Base-by-base conservation (phyloP, 257 asterid genomes). In the Nicotiana obtusifolia region DNA sequence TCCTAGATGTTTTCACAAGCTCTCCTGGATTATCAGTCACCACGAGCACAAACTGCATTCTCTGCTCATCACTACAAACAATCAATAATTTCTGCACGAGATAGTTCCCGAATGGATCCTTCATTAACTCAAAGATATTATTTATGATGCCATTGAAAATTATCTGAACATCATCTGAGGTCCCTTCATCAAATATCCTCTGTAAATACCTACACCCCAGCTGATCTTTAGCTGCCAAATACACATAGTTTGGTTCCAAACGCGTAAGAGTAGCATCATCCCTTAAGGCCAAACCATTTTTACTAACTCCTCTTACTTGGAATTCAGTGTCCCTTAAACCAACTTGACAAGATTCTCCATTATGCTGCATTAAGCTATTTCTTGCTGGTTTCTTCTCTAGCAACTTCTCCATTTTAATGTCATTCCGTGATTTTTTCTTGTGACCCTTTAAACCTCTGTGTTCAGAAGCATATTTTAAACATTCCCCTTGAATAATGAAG, bases 31-130 rank as follows among this genome's bases (percentile, higher is more conserved):
- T 79, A n/a, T 66, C 78, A 62, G 91, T 85, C 35, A 85, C 84
- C 85, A 53, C 68, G 6, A 76, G 67, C 77, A 86, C 88, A 62
- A 89, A 76, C 59, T 79, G 82, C 33, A 83, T 64, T 60, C 81
- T 88, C 52, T 89, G 92, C 10, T 84, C 85, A 79, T 89, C 88
- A 37, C 56, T 66, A 87, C 92, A 89, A 57, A 85, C 88, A 14
- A 85, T 87, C 66, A 89, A 56, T 49, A 88, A n/a, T 71, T 89
- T 89, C 80, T 88, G 92, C 28, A 89, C 80, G 8, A 89, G 86
- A 31, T 82, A 82, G 77, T 82, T 88, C 4, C 87, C 91, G 53
- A 86, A 88, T 19, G 87, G 92, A 82, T 89, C 88, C 82, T 76
- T 24, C 89, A 85, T 85, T 28, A 89, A 83, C 26, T 85, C 88